Evolutionary conservation across 2,329 filamentous ascomycete genomes (phyloP), one percentile per base, ranked within the genome.

Genomic region (Clonostachys sp.): DNA sequence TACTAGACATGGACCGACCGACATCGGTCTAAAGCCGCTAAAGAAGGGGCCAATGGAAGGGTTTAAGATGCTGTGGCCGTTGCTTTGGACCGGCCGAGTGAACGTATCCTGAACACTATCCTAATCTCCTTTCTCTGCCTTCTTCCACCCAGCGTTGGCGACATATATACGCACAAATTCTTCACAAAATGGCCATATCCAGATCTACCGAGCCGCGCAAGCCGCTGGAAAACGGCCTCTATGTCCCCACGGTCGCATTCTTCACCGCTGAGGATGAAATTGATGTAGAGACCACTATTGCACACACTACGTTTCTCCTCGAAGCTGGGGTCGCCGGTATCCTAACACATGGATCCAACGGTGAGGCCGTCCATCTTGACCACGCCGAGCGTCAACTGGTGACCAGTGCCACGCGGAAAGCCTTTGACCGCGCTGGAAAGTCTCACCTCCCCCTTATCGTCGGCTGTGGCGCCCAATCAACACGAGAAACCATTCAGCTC

Each of bases 281-380:
- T 44, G 80, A 84, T 54, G 49, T 77, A n/a, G 64, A 68, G 17
- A 71, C 75, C 6, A 76, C 74, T 20, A 65, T 68, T 45, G 66
- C 67, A 17, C 74, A 77, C 50, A 81, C 80, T 20, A 68, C 79
- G 17, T 77, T 81, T 45, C 75, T 89, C 4, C 83, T 80, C 42
- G 64, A 77, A 48, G 75, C 82, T 20, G 84, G 84, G 36, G 75
- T 88, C 40, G 75, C 82, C 16, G 85, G 85, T 41, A 71, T 89
- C 45, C 80, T 86, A 17, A 81, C 81, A 5, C 84, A 87, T 61
- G 84, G 84, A 39, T 86, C 82, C 57, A 89, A 89, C 59, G 86
- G 85, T 57, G 86, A 89, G 67, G 85, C 86, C 1, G 83, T 86
- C 4, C 84, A 89, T 58, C 72, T 89, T 10, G 78, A 79, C 45